phyloP scores from a whole-genome alignment of 345 rosid species.

The Lagerstroemia speciosa region DNA sequence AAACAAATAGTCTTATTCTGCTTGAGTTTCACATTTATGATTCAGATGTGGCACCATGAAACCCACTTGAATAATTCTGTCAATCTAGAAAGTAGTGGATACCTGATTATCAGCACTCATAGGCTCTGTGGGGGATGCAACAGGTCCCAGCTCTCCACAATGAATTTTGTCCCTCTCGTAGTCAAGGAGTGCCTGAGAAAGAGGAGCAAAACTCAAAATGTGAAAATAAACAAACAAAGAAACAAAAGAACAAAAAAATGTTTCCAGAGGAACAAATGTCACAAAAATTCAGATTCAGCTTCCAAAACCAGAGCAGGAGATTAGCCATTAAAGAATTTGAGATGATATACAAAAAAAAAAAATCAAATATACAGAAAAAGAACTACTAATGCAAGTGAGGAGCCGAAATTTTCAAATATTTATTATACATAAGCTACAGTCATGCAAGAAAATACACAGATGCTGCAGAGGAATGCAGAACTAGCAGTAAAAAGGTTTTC shows the following conservation, averaged over 20 bases:
- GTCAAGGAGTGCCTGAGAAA: slow-evolving; percentile 74
- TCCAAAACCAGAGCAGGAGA: background rate
- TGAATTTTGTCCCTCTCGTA: slow-evolving; percentile 66
- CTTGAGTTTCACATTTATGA: background rate
- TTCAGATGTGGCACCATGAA: background rate
- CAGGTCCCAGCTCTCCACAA: slow-evolving; percentile 54
- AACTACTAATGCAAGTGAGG: background rate
- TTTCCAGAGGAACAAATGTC: background rate
- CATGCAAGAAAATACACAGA: background rate
- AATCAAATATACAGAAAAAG: background rate
- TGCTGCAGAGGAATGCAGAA: background rate
- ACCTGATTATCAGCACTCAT: slow-evolving; percentile 55
- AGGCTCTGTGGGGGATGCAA: slow-evolving; percentile 43
- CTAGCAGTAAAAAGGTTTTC: background rate
- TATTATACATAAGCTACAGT: background rate
- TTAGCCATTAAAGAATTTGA: background rate
- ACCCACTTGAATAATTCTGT: background rate
- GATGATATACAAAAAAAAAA: background rate
- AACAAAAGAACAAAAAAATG: background rate
- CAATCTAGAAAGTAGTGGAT: slow-evolving; percentile 3
- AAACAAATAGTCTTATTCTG: background rate
- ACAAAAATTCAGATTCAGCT: background rate
- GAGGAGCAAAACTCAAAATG: background rate
- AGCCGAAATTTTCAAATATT: background rate
- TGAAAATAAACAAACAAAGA: background rate